Evolutionary conservation across 805 yeast genomes (phyloP).

Genomic region (Schizosaccharomyces lindneri): DNA sequence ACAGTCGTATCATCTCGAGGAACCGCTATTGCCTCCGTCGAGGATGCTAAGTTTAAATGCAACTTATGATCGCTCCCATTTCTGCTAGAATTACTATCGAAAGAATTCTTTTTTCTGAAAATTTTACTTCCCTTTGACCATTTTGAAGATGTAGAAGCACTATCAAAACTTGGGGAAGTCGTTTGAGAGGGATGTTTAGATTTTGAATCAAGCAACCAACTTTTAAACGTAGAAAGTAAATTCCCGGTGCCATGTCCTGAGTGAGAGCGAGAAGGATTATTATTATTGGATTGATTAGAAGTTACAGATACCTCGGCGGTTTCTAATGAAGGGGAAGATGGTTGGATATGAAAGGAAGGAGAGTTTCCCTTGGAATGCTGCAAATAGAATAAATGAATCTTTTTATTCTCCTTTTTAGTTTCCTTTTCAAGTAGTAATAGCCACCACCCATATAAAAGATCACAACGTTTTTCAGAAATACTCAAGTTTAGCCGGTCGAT

Average conservation of each 20-base stretch:
- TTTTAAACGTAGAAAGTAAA: neutral
- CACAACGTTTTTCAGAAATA: slow-evolving; percentile 2
- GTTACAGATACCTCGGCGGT: neutral
- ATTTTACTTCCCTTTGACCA: too few species aligned
- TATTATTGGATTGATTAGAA: neutral
- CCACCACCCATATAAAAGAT: slow-evolving; percentile 2
- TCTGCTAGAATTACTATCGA: too few species aligned
- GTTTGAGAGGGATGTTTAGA: neutral
- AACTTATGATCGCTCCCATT: too few species aligned
- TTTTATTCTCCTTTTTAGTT: slow-evolving; percentile 4
- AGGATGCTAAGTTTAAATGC: too few species aligned
- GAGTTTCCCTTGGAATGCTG: neutral
- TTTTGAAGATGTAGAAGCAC: neutral
- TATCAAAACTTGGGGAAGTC: neutral
- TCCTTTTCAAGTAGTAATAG: slow-evolving; percentile 1
- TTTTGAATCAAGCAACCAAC: neutral
- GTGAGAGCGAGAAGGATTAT: neutral
- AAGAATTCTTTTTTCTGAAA: too few species aligned
- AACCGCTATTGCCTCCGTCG: too few species aligned
- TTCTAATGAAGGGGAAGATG: neutral
- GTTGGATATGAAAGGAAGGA: neutral
- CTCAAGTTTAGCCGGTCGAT: slow-evolving; percentile 3
- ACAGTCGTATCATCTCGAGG: too few species aligned
- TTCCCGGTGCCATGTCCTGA: neutral
- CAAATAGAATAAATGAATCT: neutral